Percentiles rank a stretch among this genome's conserved stretches.
These are phyloP conservation scores for Penicillium sclerotiorum DNA, from an alignment of 2,329 filamentous ascomycete species.

Conservation along the genomic window DNA sequence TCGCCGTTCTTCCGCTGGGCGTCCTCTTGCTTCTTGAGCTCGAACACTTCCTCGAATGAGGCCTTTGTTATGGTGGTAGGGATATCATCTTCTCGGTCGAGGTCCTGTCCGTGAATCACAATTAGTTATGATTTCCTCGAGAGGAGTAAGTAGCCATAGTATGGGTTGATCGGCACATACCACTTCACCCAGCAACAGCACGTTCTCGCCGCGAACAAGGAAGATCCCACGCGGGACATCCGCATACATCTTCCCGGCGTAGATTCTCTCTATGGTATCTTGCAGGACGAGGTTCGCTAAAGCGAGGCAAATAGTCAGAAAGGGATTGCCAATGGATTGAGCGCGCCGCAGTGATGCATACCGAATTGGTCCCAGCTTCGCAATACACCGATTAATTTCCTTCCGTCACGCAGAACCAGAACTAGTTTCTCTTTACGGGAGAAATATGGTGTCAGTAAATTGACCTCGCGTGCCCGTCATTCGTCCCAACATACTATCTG, in stretches of 20 bases:
- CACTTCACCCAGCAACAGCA: slow-evolving; percentile 92
- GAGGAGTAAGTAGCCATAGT: background rate
- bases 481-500: slow-evolving; percentile 74
- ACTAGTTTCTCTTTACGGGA: slow-evolving; percentile 80
- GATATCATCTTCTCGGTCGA: slow-evolving; percentile 91
- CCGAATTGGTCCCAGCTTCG: slow-evolving; percentile 98
- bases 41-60: slow-evolving; percentile 69
- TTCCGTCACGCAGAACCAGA: slow-evolving; percentile 85
- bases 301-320: background rate
- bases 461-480: background rate
- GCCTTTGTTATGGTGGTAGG: slow-evolving; percentile 69
- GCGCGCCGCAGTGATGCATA: slow-evolving; percentile 48
- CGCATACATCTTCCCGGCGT: slow-evolving; percentile 73
- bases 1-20: slow-evolving; percentile 70
- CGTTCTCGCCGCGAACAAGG: slow-evolving; percentile 93
- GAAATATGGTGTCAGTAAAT: slow-evolving; percentile 4
- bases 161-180: slow-evolving; percentile 38
- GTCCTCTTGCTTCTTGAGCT: slow-evolving; percentile 72
- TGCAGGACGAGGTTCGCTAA: slow-evolving; percentile 92
- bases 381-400: slow-evolving; percentile 89
- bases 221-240: slow-evolving; percentile 86
- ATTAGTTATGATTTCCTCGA: background rate
- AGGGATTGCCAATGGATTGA: background rate
- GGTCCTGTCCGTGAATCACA: slow-evolving; percentile 64
- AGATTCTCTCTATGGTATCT: slow-evolving; percentile 87